phyloP scores from a whole-genome alignment of 805 yeast genomes.

The Pichia exigua region DNA sequence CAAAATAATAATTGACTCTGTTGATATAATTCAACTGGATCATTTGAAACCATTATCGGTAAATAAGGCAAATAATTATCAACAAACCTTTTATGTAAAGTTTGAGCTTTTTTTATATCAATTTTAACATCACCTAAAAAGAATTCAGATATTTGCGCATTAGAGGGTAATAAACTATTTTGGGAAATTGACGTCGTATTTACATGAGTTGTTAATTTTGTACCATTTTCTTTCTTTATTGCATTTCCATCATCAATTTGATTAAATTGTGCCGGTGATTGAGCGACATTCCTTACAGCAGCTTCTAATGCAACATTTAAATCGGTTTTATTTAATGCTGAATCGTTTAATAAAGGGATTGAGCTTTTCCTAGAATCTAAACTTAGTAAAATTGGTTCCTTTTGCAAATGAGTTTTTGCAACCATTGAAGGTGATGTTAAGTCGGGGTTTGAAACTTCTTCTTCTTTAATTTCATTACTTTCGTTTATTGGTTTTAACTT shows the following conservation, averaged over 20 bases:
- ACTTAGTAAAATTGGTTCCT: conserved; percentile 35
- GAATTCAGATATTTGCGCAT: conserved; percentile 47
- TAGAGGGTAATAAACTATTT: conserved; percentile 15
- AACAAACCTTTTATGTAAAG: conserved; percentile 64
- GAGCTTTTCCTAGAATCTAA: conserved; percentile 25
- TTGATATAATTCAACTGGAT: conserved; percentile 69
- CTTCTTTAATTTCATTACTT: background rate
- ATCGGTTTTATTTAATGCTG: conserved; percentile 33
- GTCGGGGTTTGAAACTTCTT: background rate
- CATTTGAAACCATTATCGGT: conserved; percentile 66
- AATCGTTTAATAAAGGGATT: conserved; percentile 34
- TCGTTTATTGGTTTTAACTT: background rate
- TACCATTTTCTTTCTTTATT: background rate
- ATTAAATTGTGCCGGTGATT: conserved; percentile 18
- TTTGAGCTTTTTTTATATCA: conserved; percentile 58
- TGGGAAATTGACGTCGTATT: conserved; percentile 15
- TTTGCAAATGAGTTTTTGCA: conserved; percentile 37
- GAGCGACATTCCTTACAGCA: conserved; percentile 33
- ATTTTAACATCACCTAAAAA: conserved; percentile 69
- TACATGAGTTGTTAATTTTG: conserved; percentile 13
- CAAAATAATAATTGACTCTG: conserved; percentile 84
- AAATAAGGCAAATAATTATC: conserved; percentile 62
- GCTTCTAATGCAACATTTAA: conserved; percentile 37
- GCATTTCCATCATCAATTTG: background rate
- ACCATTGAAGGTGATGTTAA: conserved; percentile 11